phyloP scores from a whole-genome alignment of 2,329 filamentous ascomycete genomes.

The Chaetothyriales sp. region DNA sequence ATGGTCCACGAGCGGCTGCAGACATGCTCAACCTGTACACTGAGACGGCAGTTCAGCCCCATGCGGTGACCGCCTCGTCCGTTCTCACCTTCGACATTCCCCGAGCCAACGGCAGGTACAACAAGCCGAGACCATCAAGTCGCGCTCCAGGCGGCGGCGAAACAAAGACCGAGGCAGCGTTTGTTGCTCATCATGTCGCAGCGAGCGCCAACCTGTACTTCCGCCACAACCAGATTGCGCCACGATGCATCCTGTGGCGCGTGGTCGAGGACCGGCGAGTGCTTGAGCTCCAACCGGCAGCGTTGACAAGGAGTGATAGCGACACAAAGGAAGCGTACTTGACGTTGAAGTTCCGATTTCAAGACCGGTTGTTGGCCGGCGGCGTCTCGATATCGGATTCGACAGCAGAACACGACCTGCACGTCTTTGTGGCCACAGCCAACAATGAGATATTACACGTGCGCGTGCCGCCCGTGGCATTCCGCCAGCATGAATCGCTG shows the following conservation, averaged over 20 bases:
- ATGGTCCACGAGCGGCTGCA: constrained; percentile 1
- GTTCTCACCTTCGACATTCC: constrained; percentile 11
- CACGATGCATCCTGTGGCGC: constrained; percentile 82
- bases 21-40: constrained; percentile 18
- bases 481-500: constrained; percentile 50
- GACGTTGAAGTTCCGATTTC: constrained; percentile 65
- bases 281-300: constrained; percentile 70
- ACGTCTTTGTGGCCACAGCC: constrained; percentile 65
- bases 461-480: constrained; percentile 68
- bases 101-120: constrained; percentile 13
- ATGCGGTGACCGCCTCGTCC: constrained; percentile 8
- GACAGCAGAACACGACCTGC: constrained; percentile 61
- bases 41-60: constrained; percentile 15
- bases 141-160: constrained; percentile 1
- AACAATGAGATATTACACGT: constrained; percentile 72
- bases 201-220: constrained; percentile 73
- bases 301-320: constrained; percentile 57
- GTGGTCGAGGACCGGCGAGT: constrained; percentile 66
- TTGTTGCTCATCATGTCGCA: constrained; percentile 60
- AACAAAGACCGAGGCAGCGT: constrained; percentile 44
- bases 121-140: constrained; percentile 10
- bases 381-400: constrained; percentile 76
- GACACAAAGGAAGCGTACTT: constrained; percentile 55
- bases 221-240: constrained; percentile 59
- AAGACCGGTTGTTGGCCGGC: constrained; percentile 55